Evolutionary conservation across 2,329 filamentous ascomycete genomes (phyloP).

Genomic region (Akanthomyces lecanii): DNA sequence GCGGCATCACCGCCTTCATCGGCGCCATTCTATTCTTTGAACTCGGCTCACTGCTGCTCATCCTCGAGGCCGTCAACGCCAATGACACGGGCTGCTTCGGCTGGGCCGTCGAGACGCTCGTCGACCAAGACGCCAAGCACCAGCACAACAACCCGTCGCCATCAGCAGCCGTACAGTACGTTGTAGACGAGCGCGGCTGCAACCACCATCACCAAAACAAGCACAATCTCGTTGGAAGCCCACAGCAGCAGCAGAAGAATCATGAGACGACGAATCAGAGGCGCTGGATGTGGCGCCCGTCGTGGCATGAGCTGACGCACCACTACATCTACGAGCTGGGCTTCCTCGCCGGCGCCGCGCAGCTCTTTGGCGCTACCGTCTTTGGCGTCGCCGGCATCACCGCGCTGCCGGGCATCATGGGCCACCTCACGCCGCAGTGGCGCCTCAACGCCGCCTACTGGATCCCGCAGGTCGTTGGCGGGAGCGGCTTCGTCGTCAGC

Average conservation of each 20-base stretch:
- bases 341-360: conserved; percentile 55
- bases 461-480: conserved; percentile 57
- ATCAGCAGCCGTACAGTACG: neutral
- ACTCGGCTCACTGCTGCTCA: neutral
- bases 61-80: conserved; percentile 15
- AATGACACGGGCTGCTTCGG: conserved; percentile 12
- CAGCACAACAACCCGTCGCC: neutral
- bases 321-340: conserved; percentile 49
- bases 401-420: conserved; percentile 52
- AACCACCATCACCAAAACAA: conserved; percentile 6
- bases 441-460: conserved; percentile 55
- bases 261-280: neutral
- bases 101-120: conserved; percentile 12
- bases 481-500: conserved; percentile 57
- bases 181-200: neutral
- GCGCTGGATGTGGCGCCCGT: conserved; percentile 11
- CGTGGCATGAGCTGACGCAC: conserved; percentile 8
- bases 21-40: conserved; percentile 5
- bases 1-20: conserved; percentile 13
- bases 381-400: conserved; percentile 46
- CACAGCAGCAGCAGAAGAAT: neutral
- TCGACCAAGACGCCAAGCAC: neutral
- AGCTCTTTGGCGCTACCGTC: conserved; percentile 56
- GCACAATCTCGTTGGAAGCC: conserved; percentile 2
- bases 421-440: conserved; percentile 41